Conservation (phyloP, 1,139 yeast species). For the Candida tetrigidarum region DNA sequence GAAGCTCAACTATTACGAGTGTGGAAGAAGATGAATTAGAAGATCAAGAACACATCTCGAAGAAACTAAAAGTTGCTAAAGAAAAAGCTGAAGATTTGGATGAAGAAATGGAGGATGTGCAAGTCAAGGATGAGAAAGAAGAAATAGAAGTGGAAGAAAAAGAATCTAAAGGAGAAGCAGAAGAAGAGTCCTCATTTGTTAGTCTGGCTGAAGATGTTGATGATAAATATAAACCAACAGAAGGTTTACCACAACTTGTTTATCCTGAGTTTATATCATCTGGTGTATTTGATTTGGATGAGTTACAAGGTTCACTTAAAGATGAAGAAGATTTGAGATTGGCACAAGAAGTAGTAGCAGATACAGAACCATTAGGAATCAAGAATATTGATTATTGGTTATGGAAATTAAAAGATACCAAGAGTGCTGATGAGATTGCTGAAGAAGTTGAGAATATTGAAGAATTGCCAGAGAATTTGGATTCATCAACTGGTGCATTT, state of each 20-base stretch:
- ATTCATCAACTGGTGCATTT: conserved; percentile 62
- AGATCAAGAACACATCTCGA: conserved; percentile 15
- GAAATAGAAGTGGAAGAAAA: conserved; percentile 26
- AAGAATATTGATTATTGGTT: conserved; percentile 64
- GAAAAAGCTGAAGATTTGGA: conserved; percentile 21
- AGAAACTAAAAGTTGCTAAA: conserved; percentile 20
- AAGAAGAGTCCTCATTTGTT: conserved; percentile 7
- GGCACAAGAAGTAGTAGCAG: conserved; percentile 49
- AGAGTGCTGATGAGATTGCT: conserved; percentile 27
- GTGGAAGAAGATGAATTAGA: conserved; percentile 38
- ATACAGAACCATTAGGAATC: conserved; percentile 22
- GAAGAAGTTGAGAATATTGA: conserved; percentile 34
- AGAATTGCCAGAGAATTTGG: conserved; percentile 40
- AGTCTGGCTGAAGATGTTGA: conserved; percentile 26
- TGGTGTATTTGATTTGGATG: conserved; percentile 47
- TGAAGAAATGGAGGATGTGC: conserved; percentile 29
- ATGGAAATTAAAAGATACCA: conserved; percentile 57
- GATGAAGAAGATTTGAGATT: conserved; percentile 76
- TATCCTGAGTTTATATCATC: conserved; percentile 44
- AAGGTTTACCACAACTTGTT: conserved; percentile 51
- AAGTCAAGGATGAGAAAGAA: conserved; percentile 8
- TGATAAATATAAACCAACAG: conserved; percentile 48
- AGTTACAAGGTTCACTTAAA: conserved; percentile 57
- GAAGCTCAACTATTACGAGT: conserved; percentile 33
- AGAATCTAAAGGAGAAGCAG: conserved; percentile 9